Conservation (phyloP, 352 stramenopile genomes). For the Phytopythium chamaehyphon region DNA sequence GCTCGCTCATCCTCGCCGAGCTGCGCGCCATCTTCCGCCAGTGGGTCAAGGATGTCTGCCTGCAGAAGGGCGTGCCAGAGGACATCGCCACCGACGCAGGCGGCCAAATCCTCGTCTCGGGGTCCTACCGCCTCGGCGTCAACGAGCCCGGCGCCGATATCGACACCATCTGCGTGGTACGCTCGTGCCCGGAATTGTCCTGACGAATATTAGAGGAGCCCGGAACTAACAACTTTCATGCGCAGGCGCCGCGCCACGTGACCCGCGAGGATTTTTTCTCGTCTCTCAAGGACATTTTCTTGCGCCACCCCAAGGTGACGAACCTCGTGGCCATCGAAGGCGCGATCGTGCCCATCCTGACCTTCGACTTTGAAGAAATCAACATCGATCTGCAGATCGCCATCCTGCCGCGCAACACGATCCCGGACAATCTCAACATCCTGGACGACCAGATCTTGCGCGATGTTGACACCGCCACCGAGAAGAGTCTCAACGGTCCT, state of each 20-base stretch:
- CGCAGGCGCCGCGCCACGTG: conserved; percentile 88
- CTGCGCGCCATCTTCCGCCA: conserved; percentile 79
- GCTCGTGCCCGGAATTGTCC: not conserved
- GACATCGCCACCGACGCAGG: conserved; percentile 82
- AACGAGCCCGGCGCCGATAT: conserved; percentile 97
- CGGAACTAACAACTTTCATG: not conserved
- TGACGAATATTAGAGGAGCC: not conserved
- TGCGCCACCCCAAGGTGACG: conserved; percentile 91
- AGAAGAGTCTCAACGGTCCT: conserved; percentile 89
- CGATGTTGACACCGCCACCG: conserved; percentile 80
- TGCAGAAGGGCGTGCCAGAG: conserved; percentile 80
- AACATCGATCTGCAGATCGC: conserved; percentile 99
- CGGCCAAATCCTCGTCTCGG: conserved; percentile 87
- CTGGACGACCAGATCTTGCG: conserved; percentile 87
- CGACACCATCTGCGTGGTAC: conserved; percentile 94
- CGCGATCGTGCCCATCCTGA: conserved; percentile 96
- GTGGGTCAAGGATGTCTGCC: conserved; percentile 84
- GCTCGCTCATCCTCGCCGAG: conserved; percentile 82
- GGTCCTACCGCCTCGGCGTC: conserved; percentile 95
- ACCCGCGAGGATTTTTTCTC: conserved; percentile 97
- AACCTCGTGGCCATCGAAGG: conserved; percentile 80
- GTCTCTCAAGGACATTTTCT: conserved; percentile 89
- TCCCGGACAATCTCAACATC: conserved; percentile 89
- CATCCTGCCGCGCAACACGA: conserved; percentile 88
- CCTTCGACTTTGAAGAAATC: conserved; percentile 98